phyloP scores from a whole-genome alignment of 371 early-diverging fungal genomes.

The Mucor mucedo region DNA sequence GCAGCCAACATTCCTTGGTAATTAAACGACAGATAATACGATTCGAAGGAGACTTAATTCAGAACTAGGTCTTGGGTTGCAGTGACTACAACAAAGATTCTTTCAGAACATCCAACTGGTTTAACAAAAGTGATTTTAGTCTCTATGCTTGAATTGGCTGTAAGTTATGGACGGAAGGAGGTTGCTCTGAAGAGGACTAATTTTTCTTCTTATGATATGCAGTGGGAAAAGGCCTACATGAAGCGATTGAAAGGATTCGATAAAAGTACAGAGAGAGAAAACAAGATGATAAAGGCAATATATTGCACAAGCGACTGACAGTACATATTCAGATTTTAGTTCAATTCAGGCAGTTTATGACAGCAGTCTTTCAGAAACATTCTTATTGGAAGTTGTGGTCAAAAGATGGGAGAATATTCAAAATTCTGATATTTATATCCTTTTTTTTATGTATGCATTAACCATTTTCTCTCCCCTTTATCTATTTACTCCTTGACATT shows the following conservation, averaged over 20 bases:
- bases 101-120: constrained; percentile 33
- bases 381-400: constrained; percentile 22
- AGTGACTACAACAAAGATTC: constrained; percentile 15
- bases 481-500: constrained; percentile 10
- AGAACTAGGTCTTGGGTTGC: constrained; percentile 36
- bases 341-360: constrained; percentile 33
- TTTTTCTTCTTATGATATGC: neutral
- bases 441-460: constrained; percentile 7
- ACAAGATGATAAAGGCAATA: neutral
- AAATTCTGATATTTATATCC: constrained; percentile 23
- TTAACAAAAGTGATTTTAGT: constrained; percentile 24
- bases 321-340: constrained; percentile 13
- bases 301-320: too few species aligned
- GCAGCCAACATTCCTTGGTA: constrained; percentile 33
- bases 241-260: constrained; percentile 29
- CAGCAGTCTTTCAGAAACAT: constrained; percentile 2
- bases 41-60: neutral
- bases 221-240: constrained; percentile 34
- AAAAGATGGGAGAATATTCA: constrained; percentile 10
- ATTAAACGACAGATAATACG: neutral
- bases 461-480: constrained; percentile 1
- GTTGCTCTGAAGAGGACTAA: neutral
- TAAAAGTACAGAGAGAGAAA: constrained; percentile 7
- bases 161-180: neutral
- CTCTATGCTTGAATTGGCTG: constrained; percentile 31